These are phyloP conservation scores for Starmerella scarabaei DNA, from an alignment of 805 yeast species.

Conservation along the genomic window DNA sequence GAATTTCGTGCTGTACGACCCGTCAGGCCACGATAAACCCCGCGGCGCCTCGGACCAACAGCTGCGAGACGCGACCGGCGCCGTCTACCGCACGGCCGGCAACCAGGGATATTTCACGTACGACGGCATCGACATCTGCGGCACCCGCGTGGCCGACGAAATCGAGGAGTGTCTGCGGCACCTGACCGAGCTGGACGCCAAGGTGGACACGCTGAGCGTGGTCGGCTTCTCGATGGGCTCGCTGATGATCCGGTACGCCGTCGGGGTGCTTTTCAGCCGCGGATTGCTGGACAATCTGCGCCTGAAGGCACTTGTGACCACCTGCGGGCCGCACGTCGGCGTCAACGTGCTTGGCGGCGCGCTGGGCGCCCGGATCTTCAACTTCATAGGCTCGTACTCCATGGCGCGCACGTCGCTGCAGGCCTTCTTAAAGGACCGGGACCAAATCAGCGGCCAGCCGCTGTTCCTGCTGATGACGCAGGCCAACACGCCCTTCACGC, in stretches of 20 bases:
- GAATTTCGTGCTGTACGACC: slow-evolving; percentile 21
- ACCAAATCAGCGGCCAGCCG: slow-evolving; percentile 31
- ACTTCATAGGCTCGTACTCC: slow-evolving; percentile 47
- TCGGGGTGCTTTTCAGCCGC: slow-evolving; percentile 52
- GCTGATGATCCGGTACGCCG: slow-evolving; percentile 60
- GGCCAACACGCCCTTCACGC: slow-evolving; percentile 44
- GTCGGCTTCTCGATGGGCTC: slow-evolving; percentile 91
- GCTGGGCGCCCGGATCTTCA: slow-evolving; percentile 41
- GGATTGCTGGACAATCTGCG: slow-evolving; percentile 40
- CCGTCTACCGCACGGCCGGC: slow-evolving; percentile 42
- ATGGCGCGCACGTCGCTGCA: slow-evolving; percentile 65
- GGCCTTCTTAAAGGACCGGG: slow-evolving; percentile 38
- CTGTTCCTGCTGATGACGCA: slow-evolving; percentile 55
- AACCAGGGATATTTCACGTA: slow-evolving; percentile 67
- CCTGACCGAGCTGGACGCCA: slow-evolving; percentile 16
- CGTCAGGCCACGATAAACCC: neutral
- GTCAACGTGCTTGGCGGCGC: slow-evolving; percentile 44
- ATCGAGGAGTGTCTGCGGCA: slow-evolving; percentile 33
- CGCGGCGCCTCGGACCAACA: neutral
- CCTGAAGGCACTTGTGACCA: slow-evolving; percentile 48
- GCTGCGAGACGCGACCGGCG: slow-evolving; percentile 15
- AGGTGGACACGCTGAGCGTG: slow-evolving; percentile 56
- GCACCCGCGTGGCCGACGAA: slow-evolving; percentile 59
- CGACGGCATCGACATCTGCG: slow-evolving; percentile 81
- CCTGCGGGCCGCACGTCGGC: slow-evolving; percentile 63